These are phyloP conservation scores for Aspergillus quadricinctus DNA, from an alignment of 2,329 filamentous ascomycete genomes.

Conservation along the genomic window DNA sequence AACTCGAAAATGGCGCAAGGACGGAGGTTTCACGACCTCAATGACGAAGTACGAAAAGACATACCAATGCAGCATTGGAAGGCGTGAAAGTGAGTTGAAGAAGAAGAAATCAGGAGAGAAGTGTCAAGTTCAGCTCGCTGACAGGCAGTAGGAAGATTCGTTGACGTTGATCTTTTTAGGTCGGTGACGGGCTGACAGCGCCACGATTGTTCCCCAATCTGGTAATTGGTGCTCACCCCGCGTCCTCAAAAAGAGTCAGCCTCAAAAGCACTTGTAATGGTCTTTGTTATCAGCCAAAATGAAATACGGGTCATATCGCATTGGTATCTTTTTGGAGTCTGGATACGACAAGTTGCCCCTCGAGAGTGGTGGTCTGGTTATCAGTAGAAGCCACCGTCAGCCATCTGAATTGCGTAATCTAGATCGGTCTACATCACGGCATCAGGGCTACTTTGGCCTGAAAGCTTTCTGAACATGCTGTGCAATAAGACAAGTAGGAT, in stretches of 20 bases:
- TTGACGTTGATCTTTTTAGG: background rate
- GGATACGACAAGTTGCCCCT: background rate
- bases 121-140: background rate
- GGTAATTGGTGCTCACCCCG: background rate
- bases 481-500: background rate
- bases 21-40: slow-evolving; percentile 10
- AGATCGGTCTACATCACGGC: background rate
- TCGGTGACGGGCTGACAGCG: background rate
- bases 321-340: background rate
- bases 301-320: background rate
- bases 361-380: background rate
- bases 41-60: slow-evolving; percentile 1
- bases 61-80: background rate
- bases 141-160: background rate
- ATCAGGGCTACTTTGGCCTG: background rate
- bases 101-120: background rate
- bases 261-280: background rate
- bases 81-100: background rate
- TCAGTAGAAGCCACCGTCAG: background rate
- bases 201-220: background rate
- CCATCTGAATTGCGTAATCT: background rate
- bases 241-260: background rate
- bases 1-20: background rate
- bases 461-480: background rate
- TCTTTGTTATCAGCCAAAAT: background rate